phyloP scores from a whole-genome alignment of 2,329 filamentous ascomycete genomes.

The Cladosporium sp. region DNA sequence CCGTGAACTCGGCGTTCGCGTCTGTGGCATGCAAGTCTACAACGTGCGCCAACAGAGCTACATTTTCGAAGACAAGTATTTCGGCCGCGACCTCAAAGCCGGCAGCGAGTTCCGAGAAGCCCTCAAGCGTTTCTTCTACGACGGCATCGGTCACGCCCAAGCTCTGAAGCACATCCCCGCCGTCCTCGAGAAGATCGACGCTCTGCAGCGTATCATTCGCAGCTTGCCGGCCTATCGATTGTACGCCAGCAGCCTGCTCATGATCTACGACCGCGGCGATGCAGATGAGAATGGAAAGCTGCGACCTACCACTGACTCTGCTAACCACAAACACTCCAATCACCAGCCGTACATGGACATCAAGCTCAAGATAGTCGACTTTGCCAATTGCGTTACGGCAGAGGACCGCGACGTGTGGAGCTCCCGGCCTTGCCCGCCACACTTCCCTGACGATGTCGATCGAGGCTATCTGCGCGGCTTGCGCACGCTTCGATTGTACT shows the following conservation, averaged over 20 bases:
- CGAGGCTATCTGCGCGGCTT: conserved; percentile 85
- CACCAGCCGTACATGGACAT: conserved; percentile 45
- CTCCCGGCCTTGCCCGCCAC: conserved; percentile 65
- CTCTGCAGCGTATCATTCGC: conserved; percentile 78
- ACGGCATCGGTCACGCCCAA: conserved; percentile 75
- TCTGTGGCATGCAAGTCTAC: conserved; percentile 96
- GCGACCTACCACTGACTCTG: conserved; percentile 1
- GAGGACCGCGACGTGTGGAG: conserved; percentile 58
- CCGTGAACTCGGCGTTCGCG: conserved; percentile 80
- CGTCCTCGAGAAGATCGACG: conserved; percentile 76
- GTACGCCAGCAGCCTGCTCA: conserved; percentile 89
- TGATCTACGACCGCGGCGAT: conserved; percentile 89
- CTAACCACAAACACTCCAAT: not conserved
- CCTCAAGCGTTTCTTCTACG: conserved; percentile 83
- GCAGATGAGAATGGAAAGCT: conserved; percentile 47
- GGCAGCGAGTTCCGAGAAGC: conserved; percentile 86
- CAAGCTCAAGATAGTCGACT: conserved; percentile 96
- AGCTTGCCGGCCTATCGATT: conserved; percentile 82
- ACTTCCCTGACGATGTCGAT: conserved; percentile 75
- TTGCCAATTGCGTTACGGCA: conserved; percentile 93
- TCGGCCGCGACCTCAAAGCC: conserved; percentile 80
- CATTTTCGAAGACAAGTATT: conserved; percentile 98
- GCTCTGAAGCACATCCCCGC: conserved; percentile 82
- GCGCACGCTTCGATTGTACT: conserved; percentile 73
- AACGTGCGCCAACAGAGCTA: conserved; percentile 78